These are phyloP conservation scores for Hemileccinum rubropunctum DNA, from an alignment of 768 basidiomycete species.

Conservation along the genomic window DNA sequence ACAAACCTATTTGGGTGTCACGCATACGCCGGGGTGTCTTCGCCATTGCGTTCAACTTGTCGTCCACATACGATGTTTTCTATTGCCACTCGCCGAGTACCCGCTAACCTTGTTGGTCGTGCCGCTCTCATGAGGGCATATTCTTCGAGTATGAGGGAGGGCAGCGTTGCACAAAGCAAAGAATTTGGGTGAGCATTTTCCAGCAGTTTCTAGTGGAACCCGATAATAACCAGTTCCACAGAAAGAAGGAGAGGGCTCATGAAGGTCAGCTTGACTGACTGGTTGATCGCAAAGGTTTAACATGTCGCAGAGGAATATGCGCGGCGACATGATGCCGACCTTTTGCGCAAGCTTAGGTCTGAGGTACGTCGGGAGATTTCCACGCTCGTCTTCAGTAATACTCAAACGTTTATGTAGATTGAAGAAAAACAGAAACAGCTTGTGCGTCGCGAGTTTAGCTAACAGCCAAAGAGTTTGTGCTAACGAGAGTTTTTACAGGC, in stretches of 20 bases:
- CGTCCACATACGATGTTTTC: conserved; percentile 29
- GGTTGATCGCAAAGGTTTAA: neutral
- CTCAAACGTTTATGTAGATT: conserved; percentile 18
- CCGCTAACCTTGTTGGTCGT: conserved; percentile 36
- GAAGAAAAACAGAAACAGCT: conserved; percentile 32
- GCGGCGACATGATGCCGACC: conserved; percentile 54
- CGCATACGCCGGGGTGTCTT: no score
- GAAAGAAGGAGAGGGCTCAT: conserved; percentile 72
- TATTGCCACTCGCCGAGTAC: conserved; percentile 37
- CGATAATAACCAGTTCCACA: conserved; percentile 26
- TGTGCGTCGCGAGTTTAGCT: conserved; percentile 23
- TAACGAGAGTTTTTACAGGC: conserved; percentile 20
- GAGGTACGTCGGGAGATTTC: conserved; percentile 39
- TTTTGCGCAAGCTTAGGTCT: conserved; percentile 56
- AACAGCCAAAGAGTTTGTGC: conserved; percentile 12
- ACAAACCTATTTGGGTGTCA: conserved; percentile 25
- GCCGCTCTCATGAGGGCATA: conserved; percentile 33
- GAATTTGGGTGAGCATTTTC: conserved; percentile 53
- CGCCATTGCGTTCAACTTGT: no score
- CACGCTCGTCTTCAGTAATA: neutral
- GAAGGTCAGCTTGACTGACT: conserved; percentile 42
- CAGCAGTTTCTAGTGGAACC: neutral
- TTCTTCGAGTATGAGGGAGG: conserved; percentile 45
- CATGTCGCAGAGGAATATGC: conserved; percentile 56
- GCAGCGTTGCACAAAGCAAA: conserved; percentile 58